These are phyloP conservation scores for Vanrija pseudolonga DNA, from an alignment of 1,284 basidiomycete species.

Conservation along the genomic window DNA sequence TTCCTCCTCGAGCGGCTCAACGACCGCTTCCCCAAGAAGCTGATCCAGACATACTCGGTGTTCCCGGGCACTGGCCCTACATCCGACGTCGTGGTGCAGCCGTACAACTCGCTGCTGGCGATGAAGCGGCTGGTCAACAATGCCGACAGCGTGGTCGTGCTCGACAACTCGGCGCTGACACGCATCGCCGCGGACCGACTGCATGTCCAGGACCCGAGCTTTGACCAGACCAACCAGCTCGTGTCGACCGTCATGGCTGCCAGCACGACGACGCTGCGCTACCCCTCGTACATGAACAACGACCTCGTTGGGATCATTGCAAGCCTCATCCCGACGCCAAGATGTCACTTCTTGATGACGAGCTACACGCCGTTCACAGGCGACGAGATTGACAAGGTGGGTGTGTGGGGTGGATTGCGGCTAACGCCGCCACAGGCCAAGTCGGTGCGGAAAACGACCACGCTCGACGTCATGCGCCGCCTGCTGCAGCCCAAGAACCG, in stretches of 20 bases:
- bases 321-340: constrained; percentile 94
- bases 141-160: constrained; percentile 93
- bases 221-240: constrained; percentile 92
- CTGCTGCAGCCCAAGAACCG: constrained; percentile 97
- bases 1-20: constrained; percentile 93
- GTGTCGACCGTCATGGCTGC: constrained; percentile 65
- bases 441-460: constrained; percentile 85
- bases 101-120: constrained; percentile 93
- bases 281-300: constrained; percentile 99
- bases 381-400: constrained; percentile 87
- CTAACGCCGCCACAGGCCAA: constrained; percentile 59
- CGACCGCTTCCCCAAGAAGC: constrained; percentile 98
- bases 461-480: constrained; percentile 97
- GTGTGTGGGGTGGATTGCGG: constrained; percentile 9
- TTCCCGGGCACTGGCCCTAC: constrained; percentile 72
- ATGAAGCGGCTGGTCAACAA: constrained; percentile 92
- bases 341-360: constrained; percentile 99
- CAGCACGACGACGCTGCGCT: constrained; percentile 93
- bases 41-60: constrained; percentile 98
- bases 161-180: constrained; percentile 92
- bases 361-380: constrained; percentile 98
- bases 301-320: constrained; percentile 97
- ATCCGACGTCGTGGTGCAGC: constrained; percentile 93
- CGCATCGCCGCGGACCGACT: constrained; percentile 88
- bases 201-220: constrained; percentile 84